phyloP scores from a whole-genome alignment of 2,329 filamentous ascomycete genomes.

The Diaporthe helianthi region DNA sequence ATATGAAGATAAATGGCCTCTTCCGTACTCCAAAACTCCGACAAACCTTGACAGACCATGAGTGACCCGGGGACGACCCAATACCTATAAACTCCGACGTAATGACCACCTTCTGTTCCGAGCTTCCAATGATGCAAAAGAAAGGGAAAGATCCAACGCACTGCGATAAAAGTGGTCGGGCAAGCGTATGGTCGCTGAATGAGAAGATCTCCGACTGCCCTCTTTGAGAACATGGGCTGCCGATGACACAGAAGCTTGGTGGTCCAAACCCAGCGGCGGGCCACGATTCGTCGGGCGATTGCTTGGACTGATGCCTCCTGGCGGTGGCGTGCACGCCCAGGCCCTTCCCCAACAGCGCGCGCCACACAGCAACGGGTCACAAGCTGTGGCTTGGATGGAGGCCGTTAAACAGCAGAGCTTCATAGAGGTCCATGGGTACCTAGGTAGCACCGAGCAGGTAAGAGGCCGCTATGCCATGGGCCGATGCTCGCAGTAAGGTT shows the following conservation, averaged over 20 bases:
- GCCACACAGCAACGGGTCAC: neutral
- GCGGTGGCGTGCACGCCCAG: neutral
- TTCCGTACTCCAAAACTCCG: constrained; percentile 31
- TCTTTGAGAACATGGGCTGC: neutral
- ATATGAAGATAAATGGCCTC: constrained; percentile 14
- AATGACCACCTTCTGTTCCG: constrained; percentile 14
- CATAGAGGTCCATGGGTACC: neutral
- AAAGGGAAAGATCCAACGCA: constrained; percentile 4
- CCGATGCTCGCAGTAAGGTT: neutral
- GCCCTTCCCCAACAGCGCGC: neutral
- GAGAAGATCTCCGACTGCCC: neutral
- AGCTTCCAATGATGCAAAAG: constrained; percentile 1
- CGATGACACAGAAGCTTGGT: neutral
- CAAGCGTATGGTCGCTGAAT: neutral
- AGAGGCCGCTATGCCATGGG: neutral
- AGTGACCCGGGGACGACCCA: neutral
- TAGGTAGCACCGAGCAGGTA: neutral
- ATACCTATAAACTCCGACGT: constrained; percentile 2
- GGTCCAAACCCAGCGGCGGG: neutral
- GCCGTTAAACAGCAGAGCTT: neutral
- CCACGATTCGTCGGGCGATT: neutral
- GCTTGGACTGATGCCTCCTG: neutral
- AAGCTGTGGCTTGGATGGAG: neutral
- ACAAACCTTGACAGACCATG: constrained; percentile 7
- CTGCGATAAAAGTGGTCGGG: neutral